A percentile compares a stretch with the other conserved stretches of the same genome.
These are phyloP conservation scores for Wickerhamomyces ciferrii DNA, from an alignment of 805 yeast species.

Conservation along the genomic window DNA sequence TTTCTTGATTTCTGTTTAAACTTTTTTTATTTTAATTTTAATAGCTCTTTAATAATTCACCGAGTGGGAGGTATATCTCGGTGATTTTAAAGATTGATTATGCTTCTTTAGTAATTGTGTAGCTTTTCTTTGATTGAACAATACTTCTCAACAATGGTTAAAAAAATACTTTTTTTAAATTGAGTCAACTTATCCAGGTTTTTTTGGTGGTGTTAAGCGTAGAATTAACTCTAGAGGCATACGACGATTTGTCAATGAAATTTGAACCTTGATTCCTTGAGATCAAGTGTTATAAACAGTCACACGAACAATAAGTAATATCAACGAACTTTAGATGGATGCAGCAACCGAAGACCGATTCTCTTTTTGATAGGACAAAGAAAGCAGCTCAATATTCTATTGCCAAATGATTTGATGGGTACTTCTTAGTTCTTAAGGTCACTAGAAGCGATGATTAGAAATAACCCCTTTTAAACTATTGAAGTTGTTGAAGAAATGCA, in stretches of 20 bases:
- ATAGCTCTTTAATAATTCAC: constrained; percentile 1
- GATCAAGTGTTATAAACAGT: background rate
- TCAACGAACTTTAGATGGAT: background rate
- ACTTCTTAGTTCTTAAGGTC: too few relatives aligned
- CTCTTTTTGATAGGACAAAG: too few relatives aligned
- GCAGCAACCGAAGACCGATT: background rate
- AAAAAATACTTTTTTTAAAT: background rate
- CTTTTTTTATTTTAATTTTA: background rate
- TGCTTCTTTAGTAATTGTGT: too few relatives aligned
- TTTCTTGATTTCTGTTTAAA: background rate
- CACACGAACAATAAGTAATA: background rate
- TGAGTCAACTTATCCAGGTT: constrained; percentile 16
- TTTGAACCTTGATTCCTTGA: background rate
- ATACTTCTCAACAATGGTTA: background rate
- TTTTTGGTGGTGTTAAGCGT: constrained; percentile 15
- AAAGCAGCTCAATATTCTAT: too few relatives aligned
- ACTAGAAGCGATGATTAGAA: too few relatives aligned
- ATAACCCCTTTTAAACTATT: background rate
- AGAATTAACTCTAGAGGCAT: constrained; percentile 14
- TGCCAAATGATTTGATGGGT: too few relatives aligned
- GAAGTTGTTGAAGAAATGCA: background rate
- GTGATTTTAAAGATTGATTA: constrained; percentile 2
- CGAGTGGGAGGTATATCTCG: constrained; percentile 4
- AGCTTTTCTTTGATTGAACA: background rate
- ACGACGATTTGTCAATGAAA: background rate